Evolutionary conservation across 768 basidiomycete genomes (phyloP), one percentile per base, ranked within the genome.

Genomic region (Psilocybe cubensis): DNA sequence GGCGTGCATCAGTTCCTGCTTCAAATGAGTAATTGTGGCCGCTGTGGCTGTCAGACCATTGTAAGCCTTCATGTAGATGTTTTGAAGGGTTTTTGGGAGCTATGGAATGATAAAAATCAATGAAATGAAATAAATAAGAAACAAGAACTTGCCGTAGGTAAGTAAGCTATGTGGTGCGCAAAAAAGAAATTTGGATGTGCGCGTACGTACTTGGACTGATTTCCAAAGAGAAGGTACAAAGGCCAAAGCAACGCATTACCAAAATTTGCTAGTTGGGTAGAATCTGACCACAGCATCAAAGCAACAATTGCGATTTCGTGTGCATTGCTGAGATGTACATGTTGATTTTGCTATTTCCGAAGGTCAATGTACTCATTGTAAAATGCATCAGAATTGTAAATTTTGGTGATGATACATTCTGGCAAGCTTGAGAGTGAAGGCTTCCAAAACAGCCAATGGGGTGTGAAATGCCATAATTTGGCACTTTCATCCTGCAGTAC

Each of bases 171-270:
- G 50, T 78, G 77, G 40, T 76, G 61, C 41, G 68, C 50, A 54
- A 67, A 48, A 35, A 63, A 28, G 14, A 64, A 38, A 7, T 47
- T 57, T 0, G 75, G 78, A 6, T 68, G 67, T 0, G 58, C 60
- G 0, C 72, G 65, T 0, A 65, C 38, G 47, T 76, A 82, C 53
- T 82, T 82, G 0, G 79, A 79, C 10, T 70, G 66, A 54, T 74
- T 74, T 0, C 75, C 75, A 46, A 80, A 74, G 28, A 62, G 72
- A 6, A 77, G 35, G 47, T 81, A 82, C 0, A 77, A 28, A 1
- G 79, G 79, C 81, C 77, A 82, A 0, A 76, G 61, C 9, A 63
- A 66, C 0, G 74, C 73, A 20, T 59, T 71, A 0, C 77, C 76
- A 65, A 77, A 77, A 12, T 58, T 66, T 4, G 74, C 63, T 1